phyloP scores from a whole-genome alignment of 176 grass and related monocot genomes.

The Oryza meridionalis region DNA sequence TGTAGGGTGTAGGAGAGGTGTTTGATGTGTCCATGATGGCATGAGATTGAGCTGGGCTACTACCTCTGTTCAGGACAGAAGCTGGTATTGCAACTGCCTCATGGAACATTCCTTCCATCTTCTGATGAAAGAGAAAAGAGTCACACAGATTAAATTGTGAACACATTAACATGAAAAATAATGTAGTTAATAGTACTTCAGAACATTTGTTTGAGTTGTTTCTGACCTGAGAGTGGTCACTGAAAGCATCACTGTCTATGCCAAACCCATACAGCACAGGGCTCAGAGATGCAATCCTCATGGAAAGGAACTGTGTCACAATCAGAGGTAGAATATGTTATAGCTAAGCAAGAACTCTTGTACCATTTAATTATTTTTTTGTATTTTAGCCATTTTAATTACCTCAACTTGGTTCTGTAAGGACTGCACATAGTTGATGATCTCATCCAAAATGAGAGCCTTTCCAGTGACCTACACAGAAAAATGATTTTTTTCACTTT shows the following conservation, averaged over 20 bases:
- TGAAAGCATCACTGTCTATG: constrained; percentile 55
- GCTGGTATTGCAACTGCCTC: constrained; percentile 45
- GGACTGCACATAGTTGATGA: constrained; percentile 92
- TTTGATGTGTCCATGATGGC: constrained; percentile 51
- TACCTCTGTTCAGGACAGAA: constrained; percentile 41
- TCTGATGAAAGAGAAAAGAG: constrained; percentile 45
- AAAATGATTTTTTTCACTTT: background rate
- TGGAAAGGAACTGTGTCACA: constrained; percentile 83
- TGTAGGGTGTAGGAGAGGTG: constrained; percentile 44
- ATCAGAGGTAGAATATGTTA: constrained; percentile 18
- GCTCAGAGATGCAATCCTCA: constrained; percentile 87
- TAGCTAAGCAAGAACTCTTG: constrained; percentile 1
- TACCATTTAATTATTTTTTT: background rate
- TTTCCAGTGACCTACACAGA: constrained; percentile 75
- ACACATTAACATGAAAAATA: background rate
- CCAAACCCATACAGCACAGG: constrained; percentile 65
- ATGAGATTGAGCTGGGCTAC: constrained; percentile 46
- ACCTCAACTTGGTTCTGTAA: constrained; percentile 98
- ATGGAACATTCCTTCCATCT: constrained; percentile 59
- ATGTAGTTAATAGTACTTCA: background rate
- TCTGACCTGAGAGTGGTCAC: constrained; percentile 55
- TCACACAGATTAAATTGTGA: background rate
- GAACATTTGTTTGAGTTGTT: background rate
- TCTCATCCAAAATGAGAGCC: constrained; percentile 86
- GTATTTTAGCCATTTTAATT: background rate